phyloP scores from a whole-genome alignment of 2,329 filamentous ascomycete genomes.

The Emmonsia crescens region DNA sequence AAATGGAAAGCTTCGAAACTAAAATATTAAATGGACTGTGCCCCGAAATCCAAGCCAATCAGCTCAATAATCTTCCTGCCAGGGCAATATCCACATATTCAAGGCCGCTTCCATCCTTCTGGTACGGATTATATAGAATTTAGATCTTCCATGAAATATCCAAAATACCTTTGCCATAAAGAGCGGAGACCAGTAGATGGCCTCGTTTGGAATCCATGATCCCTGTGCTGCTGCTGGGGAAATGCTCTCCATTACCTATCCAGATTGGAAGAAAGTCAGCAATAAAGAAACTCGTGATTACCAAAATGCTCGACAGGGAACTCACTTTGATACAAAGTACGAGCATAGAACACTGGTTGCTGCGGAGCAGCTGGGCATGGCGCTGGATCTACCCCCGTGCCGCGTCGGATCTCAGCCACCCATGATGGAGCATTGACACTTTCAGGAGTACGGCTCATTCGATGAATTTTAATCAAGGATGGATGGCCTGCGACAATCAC shows the following conservation, averaged over 20 bases:
- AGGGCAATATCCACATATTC: background rate
- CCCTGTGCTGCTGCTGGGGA: slow-evolving; percentile 11
- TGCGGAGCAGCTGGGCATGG: slow-evolving; percentile 11
- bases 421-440: slow-evolving; percentile 11
- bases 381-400: slow-evolving; percentile 10
- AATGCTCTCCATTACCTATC: slow-evolving; percentile 13
- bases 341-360: slow-evolving; percentile 6
- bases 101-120: background rate
- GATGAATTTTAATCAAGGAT: slow-evolving; percentile 8
- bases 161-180: slow-evolving; percentile 14
- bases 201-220: slow-evolving; percentile 13
- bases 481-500: slow-evolving; percentile 11
- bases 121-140: background rate
- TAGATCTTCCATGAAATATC: slow-evolving; percentile 10
- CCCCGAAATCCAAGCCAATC: background rate
- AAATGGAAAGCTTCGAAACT: background rate
- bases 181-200: slow-evolving; percentile 10
- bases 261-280: background rate
- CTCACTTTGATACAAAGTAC: slow-evolving; percentile 12
- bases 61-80: background rate
- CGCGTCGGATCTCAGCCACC: slow-evolving; percentile 13
- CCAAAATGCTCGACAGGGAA: background rate
- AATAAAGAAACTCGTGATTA: background rate
- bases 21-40: background rate
- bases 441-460: slow-evolving; percentile 11